These are phyloP conservation scores for Yamadazyma phyllophila DNA, from an alignment of 805 yeast genomes.

Conservation along the genomic window DNA sequence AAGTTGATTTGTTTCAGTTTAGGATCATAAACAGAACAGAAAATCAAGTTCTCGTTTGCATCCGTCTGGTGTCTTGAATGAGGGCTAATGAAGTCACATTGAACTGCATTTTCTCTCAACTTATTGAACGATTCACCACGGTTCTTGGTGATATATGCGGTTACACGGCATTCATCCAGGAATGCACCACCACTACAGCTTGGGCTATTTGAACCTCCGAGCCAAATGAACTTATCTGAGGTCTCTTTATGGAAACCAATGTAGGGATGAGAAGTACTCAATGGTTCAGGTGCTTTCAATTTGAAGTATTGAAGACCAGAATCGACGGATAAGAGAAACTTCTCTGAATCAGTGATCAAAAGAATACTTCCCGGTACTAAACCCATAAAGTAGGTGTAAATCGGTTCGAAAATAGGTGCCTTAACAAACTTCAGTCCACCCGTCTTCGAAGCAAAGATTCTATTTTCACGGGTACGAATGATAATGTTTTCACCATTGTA, in stretches of 20 bases:
- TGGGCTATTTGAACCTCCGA: slow-evolving; percentile 26
- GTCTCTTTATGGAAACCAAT: slow-evolving; percentile 63
- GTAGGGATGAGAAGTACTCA: slow-evolving; percentile 23
- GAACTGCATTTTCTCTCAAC: slow-evolving; percentile 50
- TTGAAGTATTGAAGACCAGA: slow-evolving; percentile 59
- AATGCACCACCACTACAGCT: neutral
- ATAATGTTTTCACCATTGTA: slow-evolving; percentile 47
- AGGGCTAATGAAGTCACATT: slow-evolving; percentile 68
- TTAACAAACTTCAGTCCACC: slow-evolving; percentile 45
- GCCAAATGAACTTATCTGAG: slow-evolving; percentile 61
- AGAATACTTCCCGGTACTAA: slow-evolving; percentile 55
- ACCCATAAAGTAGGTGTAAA: slow-evolving; percentile 46
- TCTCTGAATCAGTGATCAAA: slow-evolving; percentile 47
- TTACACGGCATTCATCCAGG: slow-evolving; percentile 44
- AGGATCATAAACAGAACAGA: slow-evolving; percentile 55
- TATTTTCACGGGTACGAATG: slow-evolving; percentile 50
- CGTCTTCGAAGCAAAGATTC: slow-evolving; percentile 57
- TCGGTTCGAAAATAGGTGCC: slow-evolving; percentile 31
- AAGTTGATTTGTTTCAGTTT: slow-evolving; percentile 29
- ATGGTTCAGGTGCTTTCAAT: slow-evolving; percentile 50
- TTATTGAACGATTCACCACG: slow-evolving; percentile 62
- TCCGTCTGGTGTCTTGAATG: slow-evolving; percentile 42
- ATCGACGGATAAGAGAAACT: slow-evolving; percentile 59
- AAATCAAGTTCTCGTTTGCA: slow-evolving; percentile 44
- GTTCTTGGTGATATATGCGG: slow-evolving; percentile 63